Evolutionary conservation across 2,329 filamentous ascomycete genomes (phyloP).

Genomic region (Aschersonia sp.): DNA sequence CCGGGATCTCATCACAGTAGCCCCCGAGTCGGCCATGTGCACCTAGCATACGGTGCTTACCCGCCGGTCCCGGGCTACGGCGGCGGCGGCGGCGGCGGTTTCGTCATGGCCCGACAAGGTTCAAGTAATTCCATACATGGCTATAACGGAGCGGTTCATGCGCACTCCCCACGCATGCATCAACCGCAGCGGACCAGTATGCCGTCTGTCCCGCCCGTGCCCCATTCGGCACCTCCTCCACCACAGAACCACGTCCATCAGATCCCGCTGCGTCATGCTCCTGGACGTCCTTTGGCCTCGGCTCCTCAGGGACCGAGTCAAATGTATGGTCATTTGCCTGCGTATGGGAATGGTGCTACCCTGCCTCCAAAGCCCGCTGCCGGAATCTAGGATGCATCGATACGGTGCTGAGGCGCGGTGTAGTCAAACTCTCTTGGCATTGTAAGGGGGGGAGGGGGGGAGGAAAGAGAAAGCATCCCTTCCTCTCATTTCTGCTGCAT

Average conservation of each 20-base stretch:
- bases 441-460: neutral
- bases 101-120: constrained; percentile 41
- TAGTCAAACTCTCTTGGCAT: constrained; percentile 7
- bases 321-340: constrained; percentile 35
- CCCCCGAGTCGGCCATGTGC: constrained; percentile 36
- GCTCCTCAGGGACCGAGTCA: constrained; percentile 27
- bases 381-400: constrained; percentile 25
- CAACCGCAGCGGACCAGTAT: constrained; percentile 4
- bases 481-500: neutral
- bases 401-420: constrained; percentile 10
- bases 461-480: neutral
- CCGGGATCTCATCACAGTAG: constrained; percentile 35
- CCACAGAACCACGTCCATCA: constrained; percentile 19
- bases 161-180: constrained; percentile 16
- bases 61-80: constrained; percentile 33
- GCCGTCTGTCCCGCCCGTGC: constrained; percentile 4
- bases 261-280: constrained; percentile 24
- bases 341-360: constrained; percentile 45
- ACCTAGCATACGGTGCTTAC: constrained; percentile 33
- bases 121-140: constrained; percentile 38
- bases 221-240: constrained; percentile 14
- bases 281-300: constrained; percentile 28
- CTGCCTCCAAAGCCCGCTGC: constrained; percentile 43
- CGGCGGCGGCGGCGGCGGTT: constrained; percentile 24
- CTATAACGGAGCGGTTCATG: constrained; percentile 30